Evolutionary conservation across 148 eudicot genomes (phyloP).

Genomic region (Selenicereus undatus): DNA sequence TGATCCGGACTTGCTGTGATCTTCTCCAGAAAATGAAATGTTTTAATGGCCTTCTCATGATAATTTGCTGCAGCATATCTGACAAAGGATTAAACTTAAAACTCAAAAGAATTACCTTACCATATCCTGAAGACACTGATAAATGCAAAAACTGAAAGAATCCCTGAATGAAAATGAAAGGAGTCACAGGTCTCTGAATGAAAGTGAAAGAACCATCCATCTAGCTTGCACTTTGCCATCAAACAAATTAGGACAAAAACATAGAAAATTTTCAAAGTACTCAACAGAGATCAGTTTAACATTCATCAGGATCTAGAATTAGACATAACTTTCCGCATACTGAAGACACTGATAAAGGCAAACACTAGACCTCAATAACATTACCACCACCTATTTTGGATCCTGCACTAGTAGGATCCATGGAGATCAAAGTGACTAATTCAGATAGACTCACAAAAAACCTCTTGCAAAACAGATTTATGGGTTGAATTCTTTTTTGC

Average conservation of each 20-base stretch:
- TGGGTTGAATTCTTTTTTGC: no score
- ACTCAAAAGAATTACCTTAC: neutral
- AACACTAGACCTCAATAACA: no score
- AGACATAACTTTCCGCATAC: no score
- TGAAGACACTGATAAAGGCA: no score
- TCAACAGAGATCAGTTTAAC: neutral
- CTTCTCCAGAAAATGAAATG: slow-evolving; percentile 80
- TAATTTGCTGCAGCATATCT: slow-evolving; percentile 77
- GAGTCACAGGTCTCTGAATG: neutral
- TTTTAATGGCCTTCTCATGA: slow-evolving; percentile 64
- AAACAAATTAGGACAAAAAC: neutral
- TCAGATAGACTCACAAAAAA: no score
- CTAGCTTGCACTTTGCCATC: neutral
- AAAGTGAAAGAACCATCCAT: neutral
- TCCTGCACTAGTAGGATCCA: no score
- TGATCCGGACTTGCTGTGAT: slow-evolving; percentile 52
- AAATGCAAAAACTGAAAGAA: neutral
- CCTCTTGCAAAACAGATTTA: no score
- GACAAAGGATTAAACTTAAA: slow-evolving; percentile 16
- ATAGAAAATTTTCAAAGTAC: neutral
- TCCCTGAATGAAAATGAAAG: neutral
- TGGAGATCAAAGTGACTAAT: no score
- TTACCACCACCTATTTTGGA: no score
- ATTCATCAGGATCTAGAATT: neutral
- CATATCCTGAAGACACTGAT: neutral